Percentiles rank a stretch among this genome's conserved stretches.
Evolutionary conservation across 2,329 filamentous ascomycete species (phyloP).

Genomic region (Periglandula ipomoeae): DNA sequence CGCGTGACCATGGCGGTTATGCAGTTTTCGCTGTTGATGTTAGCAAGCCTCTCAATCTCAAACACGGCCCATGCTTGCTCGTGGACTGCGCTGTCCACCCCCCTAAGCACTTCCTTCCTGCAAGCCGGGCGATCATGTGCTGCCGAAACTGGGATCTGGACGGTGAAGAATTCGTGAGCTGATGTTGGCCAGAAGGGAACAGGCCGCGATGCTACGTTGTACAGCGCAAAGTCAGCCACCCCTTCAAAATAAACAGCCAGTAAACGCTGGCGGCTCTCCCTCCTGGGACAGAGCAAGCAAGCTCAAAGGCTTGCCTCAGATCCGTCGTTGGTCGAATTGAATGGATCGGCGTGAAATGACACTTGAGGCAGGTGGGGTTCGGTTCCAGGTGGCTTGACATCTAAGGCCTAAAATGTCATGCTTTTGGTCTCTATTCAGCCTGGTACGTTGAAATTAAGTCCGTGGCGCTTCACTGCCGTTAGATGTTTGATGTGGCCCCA

Average conservation of each 20-base stretch:
- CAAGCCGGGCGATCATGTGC: too few relatives aligned
- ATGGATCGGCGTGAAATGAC: neutral
- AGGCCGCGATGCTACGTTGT: constrained; percentile 5
- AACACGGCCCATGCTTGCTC: neutral
- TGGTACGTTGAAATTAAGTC: too few relatives aligned
- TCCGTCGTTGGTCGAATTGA: neutral
- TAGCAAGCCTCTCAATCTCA: too few relatives aligned
- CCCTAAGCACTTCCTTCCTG: neutral
- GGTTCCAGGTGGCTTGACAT: neutral
- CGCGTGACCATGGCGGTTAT: too few relatives aligned
- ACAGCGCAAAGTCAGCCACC: neutral
- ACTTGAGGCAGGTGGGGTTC: neutral
- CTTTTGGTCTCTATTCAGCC: too few relatives aligned
- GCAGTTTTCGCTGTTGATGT: too few relatives aligned
- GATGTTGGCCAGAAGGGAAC: neutral
- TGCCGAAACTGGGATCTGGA: too few relatives aligned
- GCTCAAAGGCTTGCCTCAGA: neutral
- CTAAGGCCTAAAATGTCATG: neutral
- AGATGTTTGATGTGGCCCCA: too few relatives aligned
- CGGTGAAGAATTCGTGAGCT: neutral
- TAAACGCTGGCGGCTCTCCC: neutral
- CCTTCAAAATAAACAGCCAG: neutral
- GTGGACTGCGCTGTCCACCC: neutral
- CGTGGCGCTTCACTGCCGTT: too few relatives aligned
- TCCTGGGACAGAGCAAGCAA: neutral